These are phyloP conservation scores for Luffa acutangula DNA, from an alignment of 306 rosid species.

Conservation along the genomic window DNA sequence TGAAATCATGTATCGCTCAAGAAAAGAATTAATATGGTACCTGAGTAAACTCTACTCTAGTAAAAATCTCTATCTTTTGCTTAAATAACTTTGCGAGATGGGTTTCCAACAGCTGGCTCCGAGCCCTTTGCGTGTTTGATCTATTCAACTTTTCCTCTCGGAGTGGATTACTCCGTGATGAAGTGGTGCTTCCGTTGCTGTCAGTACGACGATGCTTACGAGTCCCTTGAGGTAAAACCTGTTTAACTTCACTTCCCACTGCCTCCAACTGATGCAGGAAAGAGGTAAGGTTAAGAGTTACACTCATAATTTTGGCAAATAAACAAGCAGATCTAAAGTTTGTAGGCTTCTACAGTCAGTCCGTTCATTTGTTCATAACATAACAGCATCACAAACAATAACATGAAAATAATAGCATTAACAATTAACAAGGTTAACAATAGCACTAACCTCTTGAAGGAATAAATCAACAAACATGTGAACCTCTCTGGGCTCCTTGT, in stretches of 20 bases:
- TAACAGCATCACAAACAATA: not conserved
- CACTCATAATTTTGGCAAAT: not conserved
- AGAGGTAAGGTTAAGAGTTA: not conserved
- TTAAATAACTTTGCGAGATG: constrained; percentile 90
- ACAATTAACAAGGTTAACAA: not conserved
- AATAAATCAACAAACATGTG: constrained; percentile 91
- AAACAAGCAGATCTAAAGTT: not conserved
- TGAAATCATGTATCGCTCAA: constrained; percentile 10
- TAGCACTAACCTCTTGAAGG: constrained; percentile 70
- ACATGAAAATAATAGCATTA: not conserved
- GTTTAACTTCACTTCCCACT: constrained; percentile 59
- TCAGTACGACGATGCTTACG: constrained; percentile 68
- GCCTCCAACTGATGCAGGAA: constrained; percentile 56
- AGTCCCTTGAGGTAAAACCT: constrained; percentile 61
- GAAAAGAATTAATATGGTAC: constrained; percentile 25
- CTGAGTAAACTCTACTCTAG: constrained; percentile 89
- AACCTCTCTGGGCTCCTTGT: constrained; percentile 97
- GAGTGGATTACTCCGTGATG: constrained; percentile 85
- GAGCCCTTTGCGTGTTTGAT: constrained; percentile 70
- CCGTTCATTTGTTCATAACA: not conserved
- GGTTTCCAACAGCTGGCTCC: constrained; percentile 94
- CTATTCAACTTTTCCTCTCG: constrained; percentile 69
- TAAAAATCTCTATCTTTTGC: constrained; percentile 90
- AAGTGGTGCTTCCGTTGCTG: constrained; percentile 78
- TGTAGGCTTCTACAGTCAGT: not conserved